Base-by-base conservation (phyloP, 2,329 filamentous ascomycete genomes). In the Cercospora citrullina region DNA sequence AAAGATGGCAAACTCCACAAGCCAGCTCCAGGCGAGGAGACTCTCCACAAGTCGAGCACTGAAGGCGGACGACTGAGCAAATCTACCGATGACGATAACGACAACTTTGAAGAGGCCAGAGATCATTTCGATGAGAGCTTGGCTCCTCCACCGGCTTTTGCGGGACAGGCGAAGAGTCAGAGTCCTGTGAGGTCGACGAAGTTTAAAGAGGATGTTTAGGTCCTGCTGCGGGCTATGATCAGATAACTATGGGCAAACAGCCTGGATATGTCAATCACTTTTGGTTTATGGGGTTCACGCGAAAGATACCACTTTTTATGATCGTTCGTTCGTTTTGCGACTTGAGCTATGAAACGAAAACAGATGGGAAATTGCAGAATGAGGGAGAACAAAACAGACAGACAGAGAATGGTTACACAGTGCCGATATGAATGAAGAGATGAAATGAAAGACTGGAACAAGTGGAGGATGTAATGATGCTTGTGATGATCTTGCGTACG, bases 171-270 rank as follows among this genome's bases (percentile, higher is more conserved):
- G 59, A 77, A 76, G 74, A 76, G 82, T 58, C 81, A 81, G 62
- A 89, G 86, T 75, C 86, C 87, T 0, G 83, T 72, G 4, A 63
- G 71, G 39, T 71, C 64, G 58, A 87, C 87, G 45, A 85, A 82
- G 72, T 90, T 90, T 71, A 81, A 80, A 59, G 88, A 90, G 78
- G 84, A 86, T 69, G 82, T 89, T 65, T 82, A 73, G 30, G 30
- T 4, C 4, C 28, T 9, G 8, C 9, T 10, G 30, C 7, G 7
- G 30, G 8, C 7, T 31, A 31, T 10, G 30, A 31, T 31, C 4
- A 30, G 26, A 28, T 28, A 28, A 28, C 7, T 1, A 31, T 31
- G 30, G 30, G 30, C 9, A 10, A 9, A 31, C 8, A 31, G 30
- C 10, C 8, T 31, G 30, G 30, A 31, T 53, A 23, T 14, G 33